phyloP scores from a whole-genome alignment of 2,329 filamentous ascomycete species.

The Ceratocystis cubensis region DNA sequence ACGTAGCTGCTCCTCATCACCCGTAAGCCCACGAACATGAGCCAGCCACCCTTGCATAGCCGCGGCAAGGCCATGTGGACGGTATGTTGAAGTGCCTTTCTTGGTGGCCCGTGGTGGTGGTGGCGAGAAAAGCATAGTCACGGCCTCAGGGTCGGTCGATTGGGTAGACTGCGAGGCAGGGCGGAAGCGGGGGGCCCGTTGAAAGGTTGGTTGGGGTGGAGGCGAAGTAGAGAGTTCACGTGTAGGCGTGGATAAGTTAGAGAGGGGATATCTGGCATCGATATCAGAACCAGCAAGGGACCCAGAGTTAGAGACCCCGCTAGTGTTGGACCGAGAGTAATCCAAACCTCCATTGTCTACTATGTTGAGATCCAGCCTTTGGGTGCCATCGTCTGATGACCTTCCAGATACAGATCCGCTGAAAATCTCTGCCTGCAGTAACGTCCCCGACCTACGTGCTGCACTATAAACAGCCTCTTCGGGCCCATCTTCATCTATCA shows the following conservation, averaged over 20 bases:
- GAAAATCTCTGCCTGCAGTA: not conserved
- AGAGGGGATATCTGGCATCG: too few relatives aligned
- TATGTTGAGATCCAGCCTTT: too few relatives aligned
- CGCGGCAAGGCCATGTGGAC: slow-evolving; percentile 31
- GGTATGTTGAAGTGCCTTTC: slow-evolving; percentile 23
- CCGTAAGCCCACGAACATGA: slow-evolving; percentile 26
- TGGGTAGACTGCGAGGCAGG: slow-evolving; percentile 21
- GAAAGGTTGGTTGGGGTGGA: slow-evolving; percentile 31
- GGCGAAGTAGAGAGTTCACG: slow-evolving; percentile 13
- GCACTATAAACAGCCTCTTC: not conserved
- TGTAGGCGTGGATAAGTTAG: too few relatives aligned
- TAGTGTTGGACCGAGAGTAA: too few relatives aligned
- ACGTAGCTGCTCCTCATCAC: not conserved
- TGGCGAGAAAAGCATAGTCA: slow-evolving; percentile 27
- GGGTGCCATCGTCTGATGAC: not conserved
- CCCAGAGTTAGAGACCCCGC: too few relatives aligned
- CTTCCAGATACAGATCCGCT: not conserved
- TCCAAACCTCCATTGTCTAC: too few relatives aligned
- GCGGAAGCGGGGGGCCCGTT: slow-evolving; percentile 32
- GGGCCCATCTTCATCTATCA: not conserved
- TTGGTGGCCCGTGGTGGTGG: not conserved
- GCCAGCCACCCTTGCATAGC: slow-evolving; percentile 33
- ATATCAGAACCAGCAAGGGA: too few relatives aligned
- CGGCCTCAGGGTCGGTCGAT: slow-evolving; percentile 22
- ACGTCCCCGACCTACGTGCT: not conserved